These are phyloP conservation scores for Mycena citricolor DNA, from an alignment of 1,284 basidiomycete genomes.

Conservation along the genomic window DNA sequence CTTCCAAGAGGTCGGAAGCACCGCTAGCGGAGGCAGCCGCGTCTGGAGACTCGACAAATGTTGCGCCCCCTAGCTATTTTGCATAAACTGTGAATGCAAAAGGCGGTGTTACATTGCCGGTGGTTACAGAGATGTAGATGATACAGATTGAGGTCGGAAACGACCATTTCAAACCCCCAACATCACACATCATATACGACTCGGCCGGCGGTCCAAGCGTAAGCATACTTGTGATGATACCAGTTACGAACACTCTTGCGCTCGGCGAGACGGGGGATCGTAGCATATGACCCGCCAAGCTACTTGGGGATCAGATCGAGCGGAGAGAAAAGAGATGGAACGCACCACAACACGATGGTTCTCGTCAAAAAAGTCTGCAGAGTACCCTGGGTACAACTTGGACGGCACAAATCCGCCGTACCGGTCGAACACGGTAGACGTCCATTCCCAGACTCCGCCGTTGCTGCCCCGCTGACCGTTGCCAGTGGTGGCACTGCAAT, in stretches of 20 bases:
- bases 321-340: constrained; percentile 23
- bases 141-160: no score
- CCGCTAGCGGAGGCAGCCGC: no score
- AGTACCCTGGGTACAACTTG: constrained; percentile 86
- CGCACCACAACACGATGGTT: constrained; percentile 82
- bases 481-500: constrained; percentile 20
- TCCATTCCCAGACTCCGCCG: constrained; percentile 99
- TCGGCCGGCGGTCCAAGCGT: constrained; percentile 46
- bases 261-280: constrained; percentile 78
- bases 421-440: constrained; percentile 72
- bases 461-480: constrained; percentile 66
- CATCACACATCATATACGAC: constrained; percentile 60
- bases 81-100: no score
- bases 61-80: no score
- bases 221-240: constrained; percentile 60
- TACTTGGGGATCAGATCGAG: constrained; percentile 33
- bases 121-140: no score
- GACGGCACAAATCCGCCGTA: constrained; percentile 79
- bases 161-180: constrained; percentile 16
- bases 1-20: no score
- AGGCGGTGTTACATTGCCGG: no score
- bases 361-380: constrained; percentile 87
- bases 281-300: constrained; percentile 91
- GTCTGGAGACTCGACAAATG: no score
- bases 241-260: constrained; percentile 80